Conservation (phyloP, 148 eudicot species). For the Vaccinium macrocarpon region DNA sequence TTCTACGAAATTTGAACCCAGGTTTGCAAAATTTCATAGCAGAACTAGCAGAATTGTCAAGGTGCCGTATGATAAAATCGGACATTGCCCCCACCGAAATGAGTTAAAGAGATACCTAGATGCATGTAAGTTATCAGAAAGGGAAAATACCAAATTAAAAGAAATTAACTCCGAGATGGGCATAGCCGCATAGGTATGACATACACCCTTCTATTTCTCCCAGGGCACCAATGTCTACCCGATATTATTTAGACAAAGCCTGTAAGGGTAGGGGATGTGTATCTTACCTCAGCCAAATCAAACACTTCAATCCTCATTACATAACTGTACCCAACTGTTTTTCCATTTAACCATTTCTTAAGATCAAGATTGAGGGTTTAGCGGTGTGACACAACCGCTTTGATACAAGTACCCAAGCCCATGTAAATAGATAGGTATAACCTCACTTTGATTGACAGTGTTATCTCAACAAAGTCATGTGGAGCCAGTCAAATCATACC, state of each 20-base stretch:
- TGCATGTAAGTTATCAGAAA: background rate
- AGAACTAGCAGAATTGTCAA: background rate
- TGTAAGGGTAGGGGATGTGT: background rate
- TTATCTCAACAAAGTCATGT: background rate
- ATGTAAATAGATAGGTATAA: background rate
- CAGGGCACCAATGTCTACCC: background rate
- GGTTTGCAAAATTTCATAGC: background rate
- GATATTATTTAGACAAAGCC: background rate
- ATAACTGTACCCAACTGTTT: background rate
- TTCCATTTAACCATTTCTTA: background rate
- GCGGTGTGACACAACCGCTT: background rate
- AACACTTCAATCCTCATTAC: background rate
- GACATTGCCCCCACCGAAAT: background rate
- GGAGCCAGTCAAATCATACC: too few species aligned
- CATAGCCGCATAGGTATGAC: background rate
- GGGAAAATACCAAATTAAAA: background rate
- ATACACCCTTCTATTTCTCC: background rate
- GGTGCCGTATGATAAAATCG: background rate
- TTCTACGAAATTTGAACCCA: background rate
- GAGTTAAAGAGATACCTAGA: background rate
- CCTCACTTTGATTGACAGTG: background rate
- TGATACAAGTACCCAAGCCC: background rate
- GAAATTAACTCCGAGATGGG: background rate
- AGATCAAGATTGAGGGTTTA: background rate
- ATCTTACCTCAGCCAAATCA: background rate